These are phyloP conservation scores for Lasiodiplodia sp. DNA, from an alignment of 2,329 filamentous ascomycete species.

Conservation along the genomic window DNA sequence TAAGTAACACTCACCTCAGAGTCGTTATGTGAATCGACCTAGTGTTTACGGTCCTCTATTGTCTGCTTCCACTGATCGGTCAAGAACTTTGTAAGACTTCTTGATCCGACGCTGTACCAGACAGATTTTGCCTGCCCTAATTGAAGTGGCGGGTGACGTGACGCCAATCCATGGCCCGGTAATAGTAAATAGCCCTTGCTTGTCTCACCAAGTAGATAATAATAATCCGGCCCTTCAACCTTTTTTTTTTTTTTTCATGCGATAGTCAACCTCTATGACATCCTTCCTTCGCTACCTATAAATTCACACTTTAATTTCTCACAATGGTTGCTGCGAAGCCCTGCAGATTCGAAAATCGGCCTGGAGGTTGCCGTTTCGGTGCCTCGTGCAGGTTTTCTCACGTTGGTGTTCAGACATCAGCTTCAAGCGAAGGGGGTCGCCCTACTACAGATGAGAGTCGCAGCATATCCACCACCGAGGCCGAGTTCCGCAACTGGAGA, in stretches of 20 bases:
- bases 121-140: neutral
- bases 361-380: constrained; percentile 2
- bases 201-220: constrained; percentile 4
- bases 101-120: constrained; percentile 1
- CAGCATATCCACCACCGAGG: neutral
- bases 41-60: neutral
- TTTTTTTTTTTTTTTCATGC: neutral
- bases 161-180: constrained; percentile 1
- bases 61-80: neutral
- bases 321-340: constrained; percentile 1
- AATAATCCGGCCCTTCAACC: neutral
- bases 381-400: constrained; percentile 1
- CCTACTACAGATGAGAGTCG: neutral
- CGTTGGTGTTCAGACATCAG: constrained; percentile 2
- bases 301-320: neutral
- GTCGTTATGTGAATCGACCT: neutral
- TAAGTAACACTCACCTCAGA: neutral
- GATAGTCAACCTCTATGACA: neutral
- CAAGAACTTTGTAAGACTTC: neutral
- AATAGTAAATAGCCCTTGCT: neutral
- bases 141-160: constrained; percentile 2
- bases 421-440: neutral
- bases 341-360: constrained; percentile 1
- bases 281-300: neutral
- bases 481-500: constrained; percentile 18